Conservation (phyloP, 441 rosid species). For the Francoa sonchifolia region DNA sequence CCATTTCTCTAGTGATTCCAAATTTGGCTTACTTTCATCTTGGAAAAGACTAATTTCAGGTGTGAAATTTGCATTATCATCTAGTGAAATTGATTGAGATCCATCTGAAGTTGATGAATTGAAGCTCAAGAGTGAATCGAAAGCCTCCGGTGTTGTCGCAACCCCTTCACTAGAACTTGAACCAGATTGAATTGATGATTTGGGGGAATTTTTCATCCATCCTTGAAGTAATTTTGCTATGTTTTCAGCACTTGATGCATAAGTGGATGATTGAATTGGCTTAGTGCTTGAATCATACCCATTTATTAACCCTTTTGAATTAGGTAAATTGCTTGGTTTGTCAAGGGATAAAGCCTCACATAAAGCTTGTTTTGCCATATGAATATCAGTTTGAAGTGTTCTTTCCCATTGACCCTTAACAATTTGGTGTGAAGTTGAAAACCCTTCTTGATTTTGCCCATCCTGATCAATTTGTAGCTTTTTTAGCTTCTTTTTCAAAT, state of each 20-base stretch:
- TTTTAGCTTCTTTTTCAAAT: slow-evolving; percentile 52
- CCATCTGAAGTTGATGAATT: slow-evolving; percentile 29
- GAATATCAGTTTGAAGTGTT: slow-evolving; percentile 57
- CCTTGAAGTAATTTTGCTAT: slow-evolving; percentile 51
- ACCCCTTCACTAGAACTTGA: slow-evolving; percentile 23
- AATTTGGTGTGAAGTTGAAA: slow-evolving; percentile 18
- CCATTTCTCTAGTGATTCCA: slow-evolving; percentile 64
- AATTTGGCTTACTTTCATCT: slow-evolving; percentile 33
- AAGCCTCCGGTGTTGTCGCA: slow-evolving; percentile 15
- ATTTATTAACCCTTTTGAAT: too few species aligned
- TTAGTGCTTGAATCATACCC: slow-evolving; percentile 10
- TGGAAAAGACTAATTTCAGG: slow-evolving; percentile 27
- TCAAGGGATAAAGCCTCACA: slow-evolving; percentile 46
- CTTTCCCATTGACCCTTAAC: slow-evolving; percentile 67
- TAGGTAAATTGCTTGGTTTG: slow-evolving; percentile 20
- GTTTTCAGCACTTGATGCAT: slow-evolving; percentile 50
- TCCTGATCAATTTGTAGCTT: slow-evolving; percentile 30
- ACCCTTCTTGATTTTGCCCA: slow-evolving; percentile 17
- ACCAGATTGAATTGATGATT: slow-evolving; percentile 8
- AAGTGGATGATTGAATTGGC: slow-evolving; percentile 13
- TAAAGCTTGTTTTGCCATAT: slow-evolving; percentile 53
- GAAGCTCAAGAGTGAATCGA: slow-evolving; percentile 31
- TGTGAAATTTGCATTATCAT: slow-evolving; percentile 25
- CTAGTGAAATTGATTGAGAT: slow-evolving; percentile 25
- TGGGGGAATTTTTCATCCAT: slow-evolving; percentile 38